Conservation (phyloP, 2,329 filamentous ascomycete species). For the Ceratocystiopsis sp. region DNA sequence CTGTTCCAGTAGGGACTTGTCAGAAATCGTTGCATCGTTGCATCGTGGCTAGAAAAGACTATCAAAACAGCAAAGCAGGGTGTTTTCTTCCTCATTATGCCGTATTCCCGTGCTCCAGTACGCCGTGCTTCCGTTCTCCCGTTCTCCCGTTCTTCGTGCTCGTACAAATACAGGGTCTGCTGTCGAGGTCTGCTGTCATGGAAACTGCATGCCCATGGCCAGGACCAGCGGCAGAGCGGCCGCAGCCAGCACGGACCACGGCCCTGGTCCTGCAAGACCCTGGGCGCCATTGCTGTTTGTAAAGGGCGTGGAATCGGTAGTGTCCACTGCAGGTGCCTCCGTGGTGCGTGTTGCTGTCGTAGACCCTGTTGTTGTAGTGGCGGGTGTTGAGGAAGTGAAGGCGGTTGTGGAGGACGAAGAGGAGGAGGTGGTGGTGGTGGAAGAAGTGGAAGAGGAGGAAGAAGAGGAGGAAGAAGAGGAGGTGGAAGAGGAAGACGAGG, state of each 20-base stretch:
- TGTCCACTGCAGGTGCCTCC: conserved; percentile 3
- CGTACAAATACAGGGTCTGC: too few species aligned
- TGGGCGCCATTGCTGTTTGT: conserved; percentile 5
- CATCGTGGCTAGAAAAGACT: not conserved
- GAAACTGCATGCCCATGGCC: not conserved
- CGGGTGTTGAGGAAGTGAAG: not conserved
- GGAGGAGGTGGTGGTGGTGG: not conserved
- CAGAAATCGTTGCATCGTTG: too few species aligned
- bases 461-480: not conserved
- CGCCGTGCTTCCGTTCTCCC: too few species aligned
- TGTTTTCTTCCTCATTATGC: not conserved
- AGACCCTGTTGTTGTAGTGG: not conserved
- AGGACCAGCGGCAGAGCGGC: not conserved
- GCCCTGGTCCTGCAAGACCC: not conserved
- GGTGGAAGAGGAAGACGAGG: not conserved
- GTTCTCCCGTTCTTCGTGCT: too few species aligned
- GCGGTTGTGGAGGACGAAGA: not conserved
- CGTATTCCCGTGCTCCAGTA: not conserved
- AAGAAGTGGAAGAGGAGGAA: not conserved
- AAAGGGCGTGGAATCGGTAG: conserved; percentile 9
- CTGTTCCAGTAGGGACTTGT: too few species aligned
- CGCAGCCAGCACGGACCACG: not conserved
- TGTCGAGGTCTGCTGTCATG: not conserved
- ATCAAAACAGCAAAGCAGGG: not conserved
- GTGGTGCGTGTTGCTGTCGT: not conserved